phyloP scores from a whole-genome alignment of 2,329 filamentous ascomycete genomes.

The Phialophora verrucosa region DNA sequence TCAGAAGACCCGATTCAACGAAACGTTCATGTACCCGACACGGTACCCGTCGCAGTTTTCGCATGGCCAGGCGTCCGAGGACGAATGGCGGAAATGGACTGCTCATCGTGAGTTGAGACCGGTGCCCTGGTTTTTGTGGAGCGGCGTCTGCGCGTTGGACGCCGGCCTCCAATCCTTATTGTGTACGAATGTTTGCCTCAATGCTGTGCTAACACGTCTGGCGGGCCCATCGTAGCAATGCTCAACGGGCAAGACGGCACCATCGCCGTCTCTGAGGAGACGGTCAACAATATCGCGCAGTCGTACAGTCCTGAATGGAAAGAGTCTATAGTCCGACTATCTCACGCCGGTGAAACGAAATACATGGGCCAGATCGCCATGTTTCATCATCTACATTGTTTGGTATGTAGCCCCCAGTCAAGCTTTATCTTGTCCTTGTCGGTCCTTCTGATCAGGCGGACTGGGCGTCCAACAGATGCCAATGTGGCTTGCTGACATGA shows the following conservation, averaged over 20 bases:
- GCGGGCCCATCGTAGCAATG: background rate
- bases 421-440: too few relatives aligned
- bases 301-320: slow-evolving; percentile 5
- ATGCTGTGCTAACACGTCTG: too few relatives aligned
- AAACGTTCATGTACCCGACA: slow-evolving; percentile 13
- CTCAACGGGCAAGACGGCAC: slow-evolving; percentile 4
- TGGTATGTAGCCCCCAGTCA: background rate
- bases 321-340: background rate
- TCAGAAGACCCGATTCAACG: slow-evolving; percentile 8
- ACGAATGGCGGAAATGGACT: slow-evolving; percentile 4
- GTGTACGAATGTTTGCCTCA: too few relatives aligned
- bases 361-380: slow-evolving; percentile 13
- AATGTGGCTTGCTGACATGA: too few relatives aligned
- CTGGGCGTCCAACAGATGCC: too few relatives aligned
- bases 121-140: too few relatives aligned
- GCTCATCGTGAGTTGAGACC: background rate
- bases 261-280: background rate
- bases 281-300: background rate
- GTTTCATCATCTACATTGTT: slow-evolving; percentile 15
- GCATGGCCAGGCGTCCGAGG: background rate
- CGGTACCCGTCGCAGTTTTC: slow-evolving; percentile 4
- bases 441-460: too few relatives aligned
- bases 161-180: too few relatives aligned
- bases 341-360: background rate
- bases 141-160: too few relatives aligned